Evolutionary conservation across 202 grass and related monocot species (phyloP), one percentile per base, ranked within the genome.

Genomic region (Schoenoplectus tabernaemontani): DNA sequence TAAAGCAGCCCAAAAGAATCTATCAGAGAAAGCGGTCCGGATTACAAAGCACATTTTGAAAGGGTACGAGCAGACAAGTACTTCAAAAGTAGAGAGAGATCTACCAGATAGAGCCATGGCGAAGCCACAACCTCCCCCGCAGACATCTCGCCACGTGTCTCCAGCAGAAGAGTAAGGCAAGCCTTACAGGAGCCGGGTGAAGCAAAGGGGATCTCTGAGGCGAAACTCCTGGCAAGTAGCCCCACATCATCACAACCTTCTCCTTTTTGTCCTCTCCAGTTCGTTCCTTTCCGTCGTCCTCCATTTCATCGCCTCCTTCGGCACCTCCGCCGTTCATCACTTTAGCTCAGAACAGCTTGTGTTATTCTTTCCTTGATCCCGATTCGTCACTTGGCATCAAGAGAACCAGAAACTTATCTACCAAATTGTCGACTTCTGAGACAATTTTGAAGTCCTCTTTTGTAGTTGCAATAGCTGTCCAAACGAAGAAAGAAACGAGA

Each of bases 81-180:
- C 6, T 75, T 41, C 19, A 46, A 86, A 57, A 58, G 17, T 38
- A 77, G n/a, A 50, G 78, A 70, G 82, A 58, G 22, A 80, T 68
- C 41, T 84, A 99, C 96, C 96, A 38, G 96, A 99, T 69, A 99
- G 87, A 73, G 90, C 92, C 92, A 99, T 89, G 54, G 96, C 96
- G 59, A 99, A 99, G 38, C 96, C 92, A 82, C 96, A 99, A 50
- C 96, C 96, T 4, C 96, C 96, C 3, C 96, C 96, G 68, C 90
- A 96, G 7, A 99, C 96, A 42, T 99, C 96, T 50, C 38, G 85
- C 96, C 96, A 99, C 20, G 74, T 66, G 17, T 96, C 96, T 30
- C 88, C 92, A 53, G 85, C 28, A 5, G 41, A 61, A 6, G 86
- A 78, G 39, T 82, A 54, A 30, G 96, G 96, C 61, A n/a, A 96